Conservation (phyloP, 2,329 filamentous ascomycete species). For the Myrmaecium sp. region DNA sequence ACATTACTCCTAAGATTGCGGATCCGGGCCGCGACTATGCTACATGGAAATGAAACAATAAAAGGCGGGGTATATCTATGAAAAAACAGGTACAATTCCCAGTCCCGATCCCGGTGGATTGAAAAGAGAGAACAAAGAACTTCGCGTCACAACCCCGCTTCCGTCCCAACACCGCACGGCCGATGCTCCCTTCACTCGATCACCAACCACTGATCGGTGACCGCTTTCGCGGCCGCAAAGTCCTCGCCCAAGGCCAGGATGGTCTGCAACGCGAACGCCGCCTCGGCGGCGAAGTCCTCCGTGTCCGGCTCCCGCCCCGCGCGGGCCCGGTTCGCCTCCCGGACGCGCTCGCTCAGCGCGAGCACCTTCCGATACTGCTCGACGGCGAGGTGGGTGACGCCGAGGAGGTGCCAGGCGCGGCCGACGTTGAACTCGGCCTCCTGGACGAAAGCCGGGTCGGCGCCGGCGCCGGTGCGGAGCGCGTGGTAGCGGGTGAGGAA, state of each 20-base stretch:
- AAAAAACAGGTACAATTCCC: no score
- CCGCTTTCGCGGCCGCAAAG: conserved; percentile 36
- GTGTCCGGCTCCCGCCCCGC: conserved; percentile 3
- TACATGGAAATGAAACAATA: no score
- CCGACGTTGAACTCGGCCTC: conserved; percentile 74
- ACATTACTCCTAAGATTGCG: no score
- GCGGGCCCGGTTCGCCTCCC: conserved; percentile 7
- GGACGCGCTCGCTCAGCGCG: conserved; percentile 30
- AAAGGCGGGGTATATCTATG: no score
- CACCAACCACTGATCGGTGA: conserved; percentile 42
- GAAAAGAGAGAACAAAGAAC: no score
- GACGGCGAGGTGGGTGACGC: conserved; percentile 54
- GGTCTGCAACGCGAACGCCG: conserved; percentile 56
- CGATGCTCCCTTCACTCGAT: conserved; percentile 16
- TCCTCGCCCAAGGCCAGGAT: conserved; percentile 52
- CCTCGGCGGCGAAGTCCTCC: conserved; percentile 50
- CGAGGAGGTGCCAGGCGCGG: conserved; percentile 58
- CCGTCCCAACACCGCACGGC: no score
- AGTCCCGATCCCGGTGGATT: no score
- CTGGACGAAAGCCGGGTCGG: conserved; percentile 37
- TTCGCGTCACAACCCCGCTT: no score
- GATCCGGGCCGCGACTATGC: no score
- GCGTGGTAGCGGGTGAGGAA: conserved; percentile 65
- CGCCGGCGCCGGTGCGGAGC: conserved; percentile 29
- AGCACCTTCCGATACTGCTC: conserved; percentile 51